These are phyloP conservation scores for Raffaelea albimanens DNA, from an alignment of 2,329 filamentous ascomycete species.

Conservation along the genomic window DNA sequence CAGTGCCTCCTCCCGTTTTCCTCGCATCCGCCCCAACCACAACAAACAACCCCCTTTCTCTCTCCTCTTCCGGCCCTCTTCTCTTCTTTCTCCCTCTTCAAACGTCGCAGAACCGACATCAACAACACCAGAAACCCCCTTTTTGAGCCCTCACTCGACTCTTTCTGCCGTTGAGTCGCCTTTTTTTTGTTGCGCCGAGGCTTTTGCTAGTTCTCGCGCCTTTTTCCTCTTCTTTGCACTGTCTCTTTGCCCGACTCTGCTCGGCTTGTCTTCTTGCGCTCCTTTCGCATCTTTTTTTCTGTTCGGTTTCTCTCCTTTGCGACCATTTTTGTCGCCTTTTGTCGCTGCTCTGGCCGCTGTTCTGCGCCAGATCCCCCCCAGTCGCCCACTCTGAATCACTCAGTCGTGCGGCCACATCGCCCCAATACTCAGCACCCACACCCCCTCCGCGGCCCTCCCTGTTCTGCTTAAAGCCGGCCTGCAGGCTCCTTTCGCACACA, in stretches of 20 bases:
- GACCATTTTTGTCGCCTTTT: constrained; percentile 5
- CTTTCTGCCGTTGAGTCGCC: constrained; percentile 11
- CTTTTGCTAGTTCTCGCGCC: constrained; percentile 40
- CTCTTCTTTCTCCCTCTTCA: constrained; percentile 4
- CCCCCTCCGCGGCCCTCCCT: background rate
- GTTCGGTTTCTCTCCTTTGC: background rate
- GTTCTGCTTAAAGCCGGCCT: background rate
- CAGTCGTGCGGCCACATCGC: constrained; percentile 20
- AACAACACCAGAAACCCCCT: constrained; percentile 7
- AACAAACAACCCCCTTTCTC: constrained; percentile 9
- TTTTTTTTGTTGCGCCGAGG: constrained; percentile 19
- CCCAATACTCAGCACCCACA: too few relatives aligned
- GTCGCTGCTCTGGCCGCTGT: background rate
- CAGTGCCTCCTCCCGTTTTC: constrained; percentile 9
- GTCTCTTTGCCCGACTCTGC: background rate
- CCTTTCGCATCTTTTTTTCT: background rate
- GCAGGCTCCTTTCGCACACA: constrained; percentile 4
- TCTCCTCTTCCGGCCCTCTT: constrained; percentile 2
- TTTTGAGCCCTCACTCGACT: too few relatives aligned
- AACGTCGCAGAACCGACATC: constrained; percentile 9
- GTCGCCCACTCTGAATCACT: background rate
- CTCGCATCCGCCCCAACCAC: constrained; percentile 10
- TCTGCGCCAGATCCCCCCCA: background rate
- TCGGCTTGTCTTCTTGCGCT: background rate
- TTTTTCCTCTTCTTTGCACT: background rate